A percentile compares a stretch with the other conserved stretches of the same genome.
Conservation (phyloP, 352 stramenopile species). For the Pilasporangium apinafurcum region DNA sequence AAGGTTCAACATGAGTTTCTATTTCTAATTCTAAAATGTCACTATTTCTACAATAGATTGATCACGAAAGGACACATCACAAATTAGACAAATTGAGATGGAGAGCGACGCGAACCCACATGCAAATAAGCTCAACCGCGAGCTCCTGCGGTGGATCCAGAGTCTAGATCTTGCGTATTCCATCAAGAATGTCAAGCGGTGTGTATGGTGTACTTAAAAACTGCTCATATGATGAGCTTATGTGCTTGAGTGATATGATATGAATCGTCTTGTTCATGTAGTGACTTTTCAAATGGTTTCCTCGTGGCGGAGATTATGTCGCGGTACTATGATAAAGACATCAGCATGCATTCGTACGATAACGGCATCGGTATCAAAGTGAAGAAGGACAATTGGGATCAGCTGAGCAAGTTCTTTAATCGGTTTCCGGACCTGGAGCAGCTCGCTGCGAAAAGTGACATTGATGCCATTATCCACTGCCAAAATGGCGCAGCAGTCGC, state of each 20-base stretch:
- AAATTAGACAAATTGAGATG: background rate
- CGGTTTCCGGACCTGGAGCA: conserved; percentile 69
- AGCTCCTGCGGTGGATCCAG: conserved; percentile 91
- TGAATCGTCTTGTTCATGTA: conserved; percentile 5
- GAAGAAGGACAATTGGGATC: conserved; percentile 91
- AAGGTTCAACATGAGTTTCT: conserved; percentile 1
- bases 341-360: conserved; percentile 92
- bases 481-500: conserved; percentile 80
- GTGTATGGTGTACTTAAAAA: conserved; percentile 1
- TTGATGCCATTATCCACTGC: conserved; percentile 87
- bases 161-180: conserved; percentile 90
- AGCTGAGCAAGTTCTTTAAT: conserved; percentile 74
- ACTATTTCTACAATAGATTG: conserved; percentile 1
- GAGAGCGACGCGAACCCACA: background rate
- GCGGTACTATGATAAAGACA: conserved; percentile 90
- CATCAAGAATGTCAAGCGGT: conserved; percentile 92
- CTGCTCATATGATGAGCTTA: background rate
- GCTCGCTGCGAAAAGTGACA: conserved; percentile 37
- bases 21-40: conserved; percentile 2
- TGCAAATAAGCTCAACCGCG: conserved; percentile 77
- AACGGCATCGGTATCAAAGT: conserved; percentile 88
- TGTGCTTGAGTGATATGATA: background rate
- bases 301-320: conserved; percentile 90
- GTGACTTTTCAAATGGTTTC: conserved; percentile 89
- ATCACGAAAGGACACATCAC: conserved; percentile 3